A percentile compares a stretch with the other conserved stretches of the same genome.
These are phyloP conservation scores for Thelonectria rubi DNA, from an alignment of 2,329 filamentous ascomycete species.

Conservation along the genomic window DNA sequence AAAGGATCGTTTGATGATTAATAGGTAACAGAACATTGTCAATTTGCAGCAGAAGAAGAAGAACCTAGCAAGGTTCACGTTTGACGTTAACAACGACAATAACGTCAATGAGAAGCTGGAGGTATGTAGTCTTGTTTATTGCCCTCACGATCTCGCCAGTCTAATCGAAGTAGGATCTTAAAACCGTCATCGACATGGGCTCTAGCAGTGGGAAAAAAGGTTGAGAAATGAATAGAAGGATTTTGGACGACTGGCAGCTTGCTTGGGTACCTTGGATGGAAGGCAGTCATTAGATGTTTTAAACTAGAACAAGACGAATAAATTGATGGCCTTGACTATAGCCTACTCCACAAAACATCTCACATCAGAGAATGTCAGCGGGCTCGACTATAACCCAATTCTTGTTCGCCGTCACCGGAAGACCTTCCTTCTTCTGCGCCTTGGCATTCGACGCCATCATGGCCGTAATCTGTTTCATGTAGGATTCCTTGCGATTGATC, in stretches of 20 bases:
- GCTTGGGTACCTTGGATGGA: too few species aligned
- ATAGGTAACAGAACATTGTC: conserved; percentile 12
- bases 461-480: conserved; percentile 46
- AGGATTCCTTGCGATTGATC: conserved; percentile 51
- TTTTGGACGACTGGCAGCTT: too few species aligned
- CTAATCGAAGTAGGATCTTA: background rate
- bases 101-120: conserved; percentile 17
- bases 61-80: conserved; percentile 17
- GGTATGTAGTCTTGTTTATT: background rate
- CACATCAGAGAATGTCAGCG: conserved; percentile 45
- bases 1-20: background rate
- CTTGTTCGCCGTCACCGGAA: conserved; percentile 54
- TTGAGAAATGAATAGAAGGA: too few species aligned
- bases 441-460: conserved; percentile 50
- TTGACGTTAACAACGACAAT: background rate
- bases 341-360: too few species aligned
- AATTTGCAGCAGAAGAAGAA: conserved; percentile 20
- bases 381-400: conserved; percentile 56
- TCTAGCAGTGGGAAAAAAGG: background rate
- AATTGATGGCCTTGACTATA: too few species aligned
- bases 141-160: background rate
- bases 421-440: conserved; percentile 47
- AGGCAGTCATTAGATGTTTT: too few species aligned
- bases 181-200: background rate
- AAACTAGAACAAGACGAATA: too few species aligned